Percentiles rank a stretch among this genome's conserved stretches.
These are phyloP conservation scores for Gossypium rotundifolium DNA, from an alignment of 345 rosid genomes.

Conservation along the genomic window DNA sequence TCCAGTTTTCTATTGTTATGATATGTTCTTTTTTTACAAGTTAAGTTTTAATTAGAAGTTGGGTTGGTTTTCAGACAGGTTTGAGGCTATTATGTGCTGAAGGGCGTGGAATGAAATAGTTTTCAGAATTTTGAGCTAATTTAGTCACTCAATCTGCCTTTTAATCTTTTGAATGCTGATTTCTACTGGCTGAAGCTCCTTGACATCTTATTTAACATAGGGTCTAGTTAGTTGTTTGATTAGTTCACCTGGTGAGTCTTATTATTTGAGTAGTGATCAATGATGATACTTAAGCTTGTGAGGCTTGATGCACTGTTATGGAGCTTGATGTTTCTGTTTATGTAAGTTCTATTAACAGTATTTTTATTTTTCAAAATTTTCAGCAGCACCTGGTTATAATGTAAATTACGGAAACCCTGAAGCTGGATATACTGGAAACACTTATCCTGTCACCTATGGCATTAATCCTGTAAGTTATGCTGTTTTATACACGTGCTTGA, in stretches of 20 bases:
- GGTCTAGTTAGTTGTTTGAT: slow-evolving; percentile 2
- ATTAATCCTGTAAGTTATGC: slow-evolving; percentile 73
- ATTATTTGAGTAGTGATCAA: neutral
- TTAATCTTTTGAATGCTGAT: neutral
- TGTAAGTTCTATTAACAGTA: neutral
- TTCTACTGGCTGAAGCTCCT: neutral
- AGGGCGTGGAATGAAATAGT: neutral
- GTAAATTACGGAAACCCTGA: slow-evolving; percentile 58
- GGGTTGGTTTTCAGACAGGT: slow-evolving; percentile 1
- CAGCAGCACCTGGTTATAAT: slow-evolving; percentile 53
- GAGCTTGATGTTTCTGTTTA: slow-evolving; percentile 1
- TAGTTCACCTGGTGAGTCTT: neutral
- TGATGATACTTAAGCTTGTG: neutral
- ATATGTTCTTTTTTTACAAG: neutral
- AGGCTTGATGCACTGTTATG: neutral
- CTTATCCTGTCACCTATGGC: slow-evolving; percentile 62
- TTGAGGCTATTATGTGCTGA: neutral
- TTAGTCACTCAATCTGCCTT: neutral
- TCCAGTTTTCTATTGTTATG: neutral
- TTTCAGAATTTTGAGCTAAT: neutral
- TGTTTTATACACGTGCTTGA: neutral
- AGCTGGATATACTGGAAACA: slow-evolving; percentile 55
- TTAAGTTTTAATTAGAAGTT: neutral
- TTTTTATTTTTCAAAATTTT: neutral
- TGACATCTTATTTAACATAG: neutral